A percentile compares a stretch with the other conserved stretches of the same genome.
Conservation (phyloP, 164 flowering plant genomes). For the Vitis rotundifolia region DNA sequence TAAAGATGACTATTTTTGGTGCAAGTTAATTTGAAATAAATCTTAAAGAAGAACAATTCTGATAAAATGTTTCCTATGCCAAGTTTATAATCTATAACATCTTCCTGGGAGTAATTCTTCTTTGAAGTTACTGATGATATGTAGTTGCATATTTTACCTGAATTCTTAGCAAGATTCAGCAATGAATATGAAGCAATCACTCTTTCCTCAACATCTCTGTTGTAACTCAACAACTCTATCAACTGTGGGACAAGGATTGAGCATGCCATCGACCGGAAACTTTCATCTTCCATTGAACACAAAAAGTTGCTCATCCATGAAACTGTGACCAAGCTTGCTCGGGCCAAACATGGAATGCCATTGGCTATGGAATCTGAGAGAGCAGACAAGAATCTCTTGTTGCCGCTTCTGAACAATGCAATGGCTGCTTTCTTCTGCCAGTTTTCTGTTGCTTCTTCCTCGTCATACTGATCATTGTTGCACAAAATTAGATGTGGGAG, state of each 20-base stretch:
- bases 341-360: slow-evolving; percentile 49
- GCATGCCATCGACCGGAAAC: slow-evolving; percentile 32
- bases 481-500: not conserved
- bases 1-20: no score
- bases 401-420: slow-evolving; percentile 44
- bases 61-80: no score
- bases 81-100: no score
- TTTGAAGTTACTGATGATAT: not conserved
- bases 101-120: no score
- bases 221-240: slow-evolving; percentile 36
- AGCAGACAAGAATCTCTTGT: slow-evolving; percentile 42
- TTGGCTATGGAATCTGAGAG: slow-evolving; percentile 48
- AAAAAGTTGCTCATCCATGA: slow-evolving; percentile 58
- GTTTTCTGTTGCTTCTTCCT: slow-evolving; percentile 40
- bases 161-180: slow-evolving; percentile 36
- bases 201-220: slow-evolving; percentile 47
- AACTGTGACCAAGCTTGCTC: slow-evolving; percentile 59
- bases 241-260: slow-evolving; percentile 41
- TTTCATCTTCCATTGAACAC: slow-evolving; percentile 25
- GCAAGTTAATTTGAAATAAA: no score
- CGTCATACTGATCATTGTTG: slow-evolving; percentile 41
- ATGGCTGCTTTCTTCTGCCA: slow-evolving; percentile 54
- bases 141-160: slow-evolving; percentile 38
- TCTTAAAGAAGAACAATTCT: no score
- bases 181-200: slow-evolving; percentile 57